These are phyloP conservation scores for Aphanomyces cochlioides DNA, from an alignment of 352 stramenopile genomes.

Conservation along the genomic window DNA sequence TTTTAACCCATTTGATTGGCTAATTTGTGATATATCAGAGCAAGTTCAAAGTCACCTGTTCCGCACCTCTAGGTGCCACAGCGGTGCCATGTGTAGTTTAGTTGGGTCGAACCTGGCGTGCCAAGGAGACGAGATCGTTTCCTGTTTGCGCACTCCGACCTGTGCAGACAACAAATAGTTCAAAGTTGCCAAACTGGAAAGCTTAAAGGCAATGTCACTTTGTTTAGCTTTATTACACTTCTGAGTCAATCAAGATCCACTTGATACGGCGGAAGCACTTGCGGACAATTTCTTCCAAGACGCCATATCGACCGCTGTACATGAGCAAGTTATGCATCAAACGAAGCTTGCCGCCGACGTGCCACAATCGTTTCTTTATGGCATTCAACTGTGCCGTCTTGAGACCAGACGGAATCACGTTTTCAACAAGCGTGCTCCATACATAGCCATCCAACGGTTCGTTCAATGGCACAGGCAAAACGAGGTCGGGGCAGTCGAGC, in stretches of 20 bases:
- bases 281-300: conserved; percentile 84
- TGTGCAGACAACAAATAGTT: too few species aligned
- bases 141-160: too few species aligned
- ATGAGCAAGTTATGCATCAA: conserved; percentile 89
- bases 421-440: conserved; percentile 84
- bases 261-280: conserved; percentile 90
- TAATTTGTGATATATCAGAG: neutral
- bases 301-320: conserved; percentile 77
- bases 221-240: conserved; percentile 53
- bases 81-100: too few species aligned
- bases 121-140: too few species aligned
- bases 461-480: conserved; percentile 60
- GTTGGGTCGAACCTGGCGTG: too few species aligned
- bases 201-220: too few species aligned
- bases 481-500: conserved; percentile 58
- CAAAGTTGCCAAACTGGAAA: too few species aligned
- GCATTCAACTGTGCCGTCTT: conserved; percentile 80
- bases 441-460: conserved; percentile 82
- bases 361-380: conserved; percentile 86
- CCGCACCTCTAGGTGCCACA: too few species aligned
- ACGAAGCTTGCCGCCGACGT: conserved; percentile 78
- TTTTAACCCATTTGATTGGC: conserved; percentile 6
- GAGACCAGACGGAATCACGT: conserved; percentile 72
- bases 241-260: conserved; percentile 89
- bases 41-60: too few species aligned